Evolutionary conservation across 306 rosid genomes (phyloP), one percentile per base, ranked within the genome.

Genomic region (Arachis stenosperma): DNA sequence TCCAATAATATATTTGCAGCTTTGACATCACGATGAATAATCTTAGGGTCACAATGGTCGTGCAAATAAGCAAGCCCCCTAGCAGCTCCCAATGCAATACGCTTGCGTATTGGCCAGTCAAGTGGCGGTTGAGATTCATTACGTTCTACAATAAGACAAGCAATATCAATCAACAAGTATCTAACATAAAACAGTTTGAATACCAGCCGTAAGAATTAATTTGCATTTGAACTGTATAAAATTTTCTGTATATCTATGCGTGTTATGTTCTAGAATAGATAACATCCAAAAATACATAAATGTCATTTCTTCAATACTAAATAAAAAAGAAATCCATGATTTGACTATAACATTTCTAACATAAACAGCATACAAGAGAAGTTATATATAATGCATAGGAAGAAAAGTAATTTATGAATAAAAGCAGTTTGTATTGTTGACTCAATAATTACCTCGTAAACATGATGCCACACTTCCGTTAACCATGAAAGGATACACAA

Each of bases 391-490:
- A 33, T 4, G 3, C 67, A 55, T 6, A 47, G 43, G 60, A 69
- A 56, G 43, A 51, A 6, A 44, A 74, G 22, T 39, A 78, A 51
- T 74, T 60, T n/a, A 52, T 54, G 60, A 65, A 63, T 52, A 67
- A 69, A 51, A 52, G 54, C 58, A 67, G 70, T 48, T 72, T 10
- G 48, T 8, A 51, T 39, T 39, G 40, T 69, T 37, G 59, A 64
- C 51, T 42, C 71, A 56, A 30, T 42, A 36, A 40, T 53, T 81
- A 94, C 99, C 99, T 91, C 96, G 82, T 78, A 94, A 89, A 69
- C 96, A 89, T 39, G 99, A 91, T 73, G 96, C 97, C 67, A 94
- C 96, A 88, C 99, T 94, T 73, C 99, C 99, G 33, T 94, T 89
- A 65, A 47, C 86, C 99, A 94, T 94, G 73, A 0, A 94, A 40